These are phyloP conservation scores for Musa acuminata DNA, from an alignment of 176 grass and related monocot species.

Conservation along the genomic window DNA sequence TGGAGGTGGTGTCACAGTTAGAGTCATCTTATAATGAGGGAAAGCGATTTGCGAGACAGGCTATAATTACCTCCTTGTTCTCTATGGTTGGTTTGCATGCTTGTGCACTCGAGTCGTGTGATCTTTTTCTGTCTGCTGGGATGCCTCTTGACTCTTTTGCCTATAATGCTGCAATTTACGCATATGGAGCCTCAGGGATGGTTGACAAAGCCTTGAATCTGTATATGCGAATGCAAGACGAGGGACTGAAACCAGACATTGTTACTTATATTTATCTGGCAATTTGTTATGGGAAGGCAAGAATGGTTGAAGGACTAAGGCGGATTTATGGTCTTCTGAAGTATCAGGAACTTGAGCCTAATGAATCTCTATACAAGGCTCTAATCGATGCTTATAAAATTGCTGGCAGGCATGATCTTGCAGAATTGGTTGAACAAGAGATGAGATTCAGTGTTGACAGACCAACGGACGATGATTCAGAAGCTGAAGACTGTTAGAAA, in stretches of 20 bases:
- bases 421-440: slow-evolving; percentile 41
- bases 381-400: slow-evolving; percentile 24
- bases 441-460: slow-evolving; percentile 26
- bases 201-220: slow-evolving; percentile 54
- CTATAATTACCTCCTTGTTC: slow-evolving; percentile 46
- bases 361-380: slow-evolving; percentile 28
- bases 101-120: slow-evolving; percentile 41
- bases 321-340: slow-evolving; percentile 38
- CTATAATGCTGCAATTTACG: slow-evolving; percentile 58
- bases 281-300: slow-evolving; percentile 34
- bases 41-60: slow-evolving; percentile 29
- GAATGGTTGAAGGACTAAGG: slow-evolving; percentile 37
- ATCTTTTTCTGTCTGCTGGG: slow-evolving; percentile 27
- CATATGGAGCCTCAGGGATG: slow-evolving; percentile 40
- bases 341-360: slow-evolving; percentile 27
- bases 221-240: slow-evolving; percentile 47
- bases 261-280: slow-evolving; percentile 40
- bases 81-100: slow-evolving; percentile 38
- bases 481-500: slow-evolving; percentile 21
- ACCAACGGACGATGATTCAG: neutral
- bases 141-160: slow-evolving; percentile 31
- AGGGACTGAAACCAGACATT: slow-evolving; percentile 37
- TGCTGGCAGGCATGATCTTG: slow-evolving; percentile 33
- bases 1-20: slow-evolving; percentile 37
- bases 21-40: slow-evolving; percentile 44